These are phyloP conservation scores for Fusarium nygamai DNA, from an alignment of 2,329 filamentous ascomycete species.

Conservation along the genomic window DNA sequence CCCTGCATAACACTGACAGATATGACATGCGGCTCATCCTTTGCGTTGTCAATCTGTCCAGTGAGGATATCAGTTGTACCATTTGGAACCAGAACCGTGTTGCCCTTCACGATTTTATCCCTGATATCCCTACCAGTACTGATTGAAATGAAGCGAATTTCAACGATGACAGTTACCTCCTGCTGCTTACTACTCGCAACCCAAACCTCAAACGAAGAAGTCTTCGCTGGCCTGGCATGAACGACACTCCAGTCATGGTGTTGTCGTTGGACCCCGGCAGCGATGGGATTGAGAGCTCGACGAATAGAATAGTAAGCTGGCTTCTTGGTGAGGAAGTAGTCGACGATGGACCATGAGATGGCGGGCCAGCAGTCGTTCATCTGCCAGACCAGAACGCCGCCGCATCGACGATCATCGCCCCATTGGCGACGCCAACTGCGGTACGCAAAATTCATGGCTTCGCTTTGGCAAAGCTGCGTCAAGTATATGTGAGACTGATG, in stretches of 20 bases:
- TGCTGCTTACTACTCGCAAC: neutral
- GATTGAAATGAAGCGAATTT: neutral
- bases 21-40: neutral
- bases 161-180: neutral
- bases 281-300: neutral
- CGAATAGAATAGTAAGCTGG: neutral
- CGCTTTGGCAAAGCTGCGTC: neutral
- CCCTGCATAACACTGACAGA: neutral
- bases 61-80: neutral
- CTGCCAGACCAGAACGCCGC: neutral
- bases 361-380: conserved; percentile 4
- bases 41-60: neutral
- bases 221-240: neutral
- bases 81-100: neutral
- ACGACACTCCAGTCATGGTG: conserved; percentile 8
- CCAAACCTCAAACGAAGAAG: neutral
- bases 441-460: neutral
- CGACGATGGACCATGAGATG: conserved; percentile 1
- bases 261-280: neutral
- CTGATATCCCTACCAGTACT: neutral
- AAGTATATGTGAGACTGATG: neutral
- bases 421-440: conserved; percentile 1
- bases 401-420: neutral
- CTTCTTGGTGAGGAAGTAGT: neutral
- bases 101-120: neutral